phyloP scores from a whole-genome alignment of 2,329 filamentous ascomycete genomes.

The Thelonectria olida region DNA sequence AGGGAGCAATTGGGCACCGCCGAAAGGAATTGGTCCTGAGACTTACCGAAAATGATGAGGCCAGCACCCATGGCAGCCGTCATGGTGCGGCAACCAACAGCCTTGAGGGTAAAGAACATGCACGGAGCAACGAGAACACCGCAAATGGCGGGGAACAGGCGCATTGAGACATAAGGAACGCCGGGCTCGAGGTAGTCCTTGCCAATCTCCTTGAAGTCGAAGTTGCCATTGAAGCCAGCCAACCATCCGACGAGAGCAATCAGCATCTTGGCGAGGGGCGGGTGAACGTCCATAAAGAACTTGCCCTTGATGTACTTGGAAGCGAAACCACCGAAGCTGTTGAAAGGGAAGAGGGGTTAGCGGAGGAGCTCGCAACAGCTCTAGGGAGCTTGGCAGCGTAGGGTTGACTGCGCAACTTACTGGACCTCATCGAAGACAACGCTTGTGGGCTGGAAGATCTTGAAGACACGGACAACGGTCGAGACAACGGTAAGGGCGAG shows the following conservation, averaged over 20 bases:
- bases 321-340: conserved; percentile 95
- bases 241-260: conserved; percentile 95
- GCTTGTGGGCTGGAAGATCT: conserved; percentile 94
- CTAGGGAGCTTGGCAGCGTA: background rate
- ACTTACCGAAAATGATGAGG: conserved; percentile 88
- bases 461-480: conserved; percentile 85
- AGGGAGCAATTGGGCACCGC: background rate
- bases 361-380: background rate
- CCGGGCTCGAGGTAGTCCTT: conserved; percentile 96
- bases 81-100: conserved; percentile 85
- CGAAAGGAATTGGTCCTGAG: background rate
- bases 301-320: conserved; percentile 99
- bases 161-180: conserved; percentile 98
- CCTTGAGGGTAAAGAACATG: conserved; percentile 95
- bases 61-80: conserved; percentile 85
- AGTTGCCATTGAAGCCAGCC: conserved; percentile 92
- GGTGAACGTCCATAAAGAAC: conserved; percentile 99
- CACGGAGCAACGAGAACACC: conserved; percentile 89
- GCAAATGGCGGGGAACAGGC: conserved; percentile 87
- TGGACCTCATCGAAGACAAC: conserved; percentile 99
- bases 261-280: conserved; percentile 93
- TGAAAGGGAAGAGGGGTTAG: conserved; percentile 28
- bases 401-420: conserved; percentile 64
- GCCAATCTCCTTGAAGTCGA: conserved; percentile 99
- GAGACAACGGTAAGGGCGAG: conserved; percentile 78